phyloP scores from a whole-genome alignment of 352 stramenopile species.

The Thalassiosira livingstoniorum region DNA sequence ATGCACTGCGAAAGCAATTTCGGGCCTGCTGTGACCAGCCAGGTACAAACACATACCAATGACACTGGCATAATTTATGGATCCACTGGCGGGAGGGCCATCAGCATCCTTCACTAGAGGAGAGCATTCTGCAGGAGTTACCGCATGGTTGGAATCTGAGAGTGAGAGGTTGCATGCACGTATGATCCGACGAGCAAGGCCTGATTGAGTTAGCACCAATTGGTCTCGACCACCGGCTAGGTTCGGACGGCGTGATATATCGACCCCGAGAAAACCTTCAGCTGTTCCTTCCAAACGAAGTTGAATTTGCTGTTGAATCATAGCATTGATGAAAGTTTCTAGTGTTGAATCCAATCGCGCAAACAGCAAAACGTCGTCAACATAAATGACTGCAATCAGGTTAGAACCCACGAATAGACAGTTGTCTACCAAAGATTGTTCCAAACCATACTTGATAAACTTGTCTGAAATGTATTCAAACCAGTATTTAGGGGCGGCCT shows the following conservation, averaged over 20 bases:
- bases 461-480: neutral
- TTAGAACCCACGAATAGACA: neutral
- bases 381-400: neutral
- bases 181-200: neutral
- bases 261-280: slow-evolving; percentile 61
- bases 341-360: neutral
- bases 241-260: slow-evolving; percentile 34
- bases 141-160: neutral
- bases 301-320: neutral
- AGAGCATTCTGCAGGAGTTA: neutral
- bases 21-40: neutral
- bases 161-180: neutral
- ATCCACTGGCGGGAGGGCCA: neutral
- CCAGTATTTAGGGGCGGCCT: neutral
- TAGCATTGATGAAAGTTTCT: neutral
- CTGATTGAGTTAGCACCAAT: neutral
- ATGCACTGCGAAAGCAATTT: neutral
- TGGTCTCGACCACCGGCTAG: no score
- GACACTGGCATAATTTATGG: neutral
- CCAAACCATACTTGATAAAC: neutral
- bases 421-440: neutral
- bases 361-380: neutral
- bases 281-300: slow-evolving; percentile 15
- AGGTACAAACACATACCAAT: neutral
- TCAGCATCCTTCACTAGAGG: neutral